Conservation (phyloP, 2,329 filamentous ascomycete genomes). For the Lecanosticta acicola region DNA sequence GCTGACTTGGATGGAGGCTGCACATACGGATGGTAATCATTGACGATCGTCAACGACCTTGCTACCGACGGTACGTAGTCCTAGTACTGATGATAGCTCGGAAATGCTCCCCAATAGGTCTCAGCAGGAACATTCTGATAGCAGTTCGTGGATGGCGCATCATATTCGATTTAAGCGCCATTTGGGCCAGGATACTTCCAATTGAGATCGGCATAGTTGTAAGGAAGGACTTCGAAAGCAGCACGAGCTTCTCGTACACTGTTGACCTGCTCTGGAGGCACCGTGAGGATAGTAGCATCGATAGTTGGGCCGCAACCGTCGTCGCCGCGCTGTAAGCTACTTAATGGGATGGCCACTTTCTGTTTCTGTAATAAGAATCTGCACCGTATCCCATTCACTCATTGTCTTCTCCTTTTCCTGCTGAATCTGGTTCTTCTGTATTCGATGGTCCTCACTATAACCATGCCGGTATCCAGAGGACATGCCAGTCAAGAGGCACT, state of each 20-base stretch:
- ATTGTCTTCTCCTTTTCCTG: too few relatives aligned
- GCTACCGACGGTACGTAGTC: conserved; percentile 2
- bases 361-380: too few relatives aligned
- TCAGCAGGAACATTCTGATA: conserved; percentile 24
- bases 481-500: too few relatives aligned
- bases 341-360: conserved; percentile 19
- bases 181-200: conserved; percentile 18
- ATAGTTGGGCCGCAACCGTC: conserved; percentile 23
- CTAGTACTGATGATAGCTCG: conserved; percentile 5
- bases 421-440: too few relatives aligned
- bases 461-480: too few relatives aligned
- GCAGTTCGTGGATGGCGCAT: conserved; percentile 15
- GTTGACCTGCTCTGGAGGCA: conserved; percentile 17
- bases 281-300: conserved; percentile 18
- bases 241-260: conserved; percentile 19
- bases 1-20: conserved; percentile 6
- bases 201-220: conserved; percentile 24
- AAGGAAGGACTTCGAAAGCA: conserved; percentile 11
- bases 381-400: too few relatives aligned
- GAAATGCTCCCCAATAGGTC: conserved; percentile 19
- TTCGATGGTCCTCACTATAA: too few relatives aligned
- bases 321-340: conserved; percentile 14
- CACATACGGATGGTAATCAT: conserved; percentile 22
- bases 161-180: conserved; percentile 14
- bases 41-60: conserved; percentile 16